Evolutionary conservation across 805 yeast species (phyloP).

Genomic region (Scheffersomyces stipitis): DNA sequence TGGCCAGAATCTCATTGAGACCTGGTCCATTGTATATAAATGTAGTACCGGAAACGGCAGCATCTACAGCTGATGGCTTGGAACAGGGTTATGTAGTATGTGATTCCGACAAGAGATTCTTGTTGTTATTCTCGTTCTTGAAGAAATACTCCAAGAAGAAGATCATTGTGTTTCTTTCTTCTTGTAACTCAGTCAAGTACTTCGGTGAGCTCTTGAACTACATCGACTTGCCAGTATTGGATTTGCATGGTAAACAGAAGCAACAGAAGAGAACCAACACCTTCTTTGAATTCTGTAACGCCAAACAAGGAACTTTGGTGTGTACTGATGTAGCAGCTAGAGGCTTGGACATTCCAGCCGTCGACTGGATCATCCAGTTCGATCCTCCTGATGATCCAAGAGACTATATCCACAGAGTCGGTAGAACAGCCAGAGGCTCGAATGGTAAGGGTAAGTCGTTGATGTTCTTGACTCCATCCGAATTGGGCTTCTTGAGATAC

Average conservation of each 20-base stretch:
- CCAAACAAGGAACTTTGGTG: constrained; percentile 86
- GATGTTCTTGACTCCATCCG: constrained; percentile 93
- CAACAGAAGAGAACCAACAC: constrained; percentile 99
- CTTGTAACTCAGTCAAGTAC: constrained; percentile 96
- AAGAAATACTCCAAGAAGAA: constrained; percentile 91
- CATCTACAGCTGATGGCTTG: constrained; percentile 92
- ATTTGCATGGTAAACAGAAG: constrained; percentile 96
- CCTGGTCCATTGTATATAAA: constrained; percentile 93
- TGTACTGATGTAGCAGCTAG: constrained; percentile 99
- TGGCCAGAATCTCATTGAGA: constrained; percentile 93
- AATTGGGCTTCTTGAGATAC: constrained; percentile 91
- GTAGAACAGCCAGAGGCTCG: constrained; percentile 96
- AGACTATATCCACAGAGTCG: constrained; percentile 98
- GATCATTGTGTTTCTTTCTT: constrained; percentile 89
- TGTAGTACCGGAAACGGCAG: constrained; percentile 79
- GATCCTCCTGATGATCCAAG: constrained; percentile 99
- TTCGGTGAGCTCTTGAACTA: constrained; percentile 93
- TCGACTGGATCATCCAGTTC: constrained; percentile 98
- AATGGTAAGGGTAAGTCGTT: constrained; percentile 88
- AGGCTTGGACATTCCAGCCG: constrained; percentile 97
- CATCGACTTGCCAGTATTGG: constrained; percentile 95
- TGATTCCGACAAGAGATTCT: constrained; percentile 91
- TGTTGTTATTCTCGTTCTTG: constrained; percentile 86
- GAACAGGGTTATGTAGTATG: constrained; percentile 99
- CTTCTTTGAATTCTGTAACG: constrained; percentile 96